Evolutionary conservation across 305 asterid genomes (phyloP).

Genomic region (Fraxinus ornus): DNA sequence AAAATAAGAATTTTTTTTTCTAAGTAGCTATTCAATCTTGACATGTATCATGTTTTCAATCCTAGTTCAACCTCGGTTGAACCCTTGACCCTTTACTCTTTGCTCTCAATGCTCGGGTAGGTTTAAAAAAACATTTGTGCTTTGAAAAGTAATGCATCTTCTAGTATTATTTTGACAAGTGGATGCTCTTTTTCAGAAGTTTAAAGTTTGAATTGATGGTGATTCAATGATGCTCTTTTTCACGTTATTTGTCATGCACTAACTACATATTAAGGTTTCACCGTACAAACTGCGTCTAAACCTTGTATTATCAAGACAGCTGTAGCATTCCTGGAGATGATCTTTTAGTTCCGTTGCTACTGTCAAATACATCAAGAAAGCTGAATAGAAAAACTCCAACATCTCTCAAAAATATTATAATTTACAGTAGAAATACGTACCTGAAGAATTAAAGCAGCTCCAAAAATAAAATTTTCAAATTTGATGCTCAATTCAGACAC

Average conservation of each 20-base stretch:
- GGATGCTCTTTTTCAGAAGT: neutral
- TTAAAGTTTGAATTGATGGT: neutral
- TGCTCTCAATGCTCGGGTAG: neutral
- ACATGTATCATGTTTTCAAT: neutral
- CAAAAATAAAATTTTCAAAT: neutral
- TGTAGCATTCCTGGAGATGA: neutral
- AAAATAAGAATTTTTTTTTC: neutral
- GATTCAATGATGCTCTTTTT: neutral
- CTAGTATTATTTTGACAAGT: neutral
- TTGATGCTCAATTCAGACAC: neutral
- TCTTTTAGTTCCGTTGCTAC: neutral
- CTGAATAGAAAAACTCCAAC: neutral
- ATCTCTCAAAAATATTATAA: neutral
- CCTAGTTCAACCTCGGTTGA: neutral
- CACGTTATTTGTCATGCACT: neutral
- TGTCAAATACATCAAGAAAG: neutral
- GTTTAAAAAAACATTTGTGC: neutral
- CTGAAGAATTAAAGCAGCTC: neutral
- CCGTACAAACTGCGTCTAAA: neutral
- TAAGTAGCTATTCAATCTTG: neutral
- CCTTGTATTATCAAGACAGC: neutral
- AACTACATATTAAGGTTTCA: neutral
- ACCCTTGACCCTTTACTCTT: neutral
- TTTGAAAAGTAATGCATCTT: neutral
- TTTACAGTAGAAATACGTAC: neutral